Evolutionary conservation across 23 red algal species (phyloP).

Genomic region (Agarophyton chilense): DNA sequence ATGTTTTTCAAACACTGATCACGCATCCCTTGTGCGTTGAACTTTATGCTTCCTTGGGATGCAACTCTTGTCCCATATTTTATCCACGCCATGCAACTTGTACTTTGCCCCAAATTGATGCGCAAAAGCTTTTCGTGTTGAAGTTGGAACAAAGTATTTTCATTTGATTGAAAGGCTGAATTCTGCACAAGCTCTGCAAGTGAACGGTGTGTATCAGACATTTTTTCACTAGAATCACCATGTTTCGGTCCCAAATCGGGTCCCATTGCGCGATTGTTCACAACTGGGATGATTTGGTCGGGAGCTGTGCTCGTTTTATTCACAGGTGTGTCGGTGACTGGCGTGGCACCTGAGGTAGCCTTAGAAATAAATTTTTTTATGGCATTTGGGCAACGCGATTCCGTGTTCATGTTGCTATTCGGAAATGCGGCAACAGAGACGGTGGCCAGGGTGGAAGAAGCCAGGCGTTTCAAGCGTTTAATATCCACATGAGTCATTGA

Average conservation of each 20-base stretch:
- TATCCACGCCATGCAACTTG: neutral
- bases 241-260: neutral
- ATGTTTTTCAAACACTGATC: conserved; percentile 9
- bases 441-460: neutral
- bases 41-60: neutral
- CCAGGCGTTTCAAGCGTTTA: neutral
- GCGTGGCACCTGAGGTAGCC: too few species aligned
- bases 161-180: neutral
- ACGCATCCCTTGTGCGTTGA: neutral
- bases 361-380: neutral
- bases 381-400: neutral
- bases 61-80: conserved; percentile 1
- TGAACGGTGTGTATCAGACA: neutral
- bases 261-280: neutral
- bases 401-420: neutral
- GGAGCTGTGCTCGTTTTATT: neutral
- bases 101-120: neutral
- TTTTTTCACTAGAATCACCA: neutral
- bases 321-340: too few species aligned
- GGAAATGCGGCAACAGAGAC: neutral
- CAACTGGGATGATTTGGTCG: neutral
- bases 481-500: neutral
- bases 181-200: neutral
- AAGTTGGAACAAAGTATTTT: neutral
- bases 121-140: conserved; percentile 8